A percentile compares a stretch with the other conserved stretches of the same genome.
Conservation (phyloP, 352 stramenopile genomes). For the Thalassiosira mediterranea region DNA sequence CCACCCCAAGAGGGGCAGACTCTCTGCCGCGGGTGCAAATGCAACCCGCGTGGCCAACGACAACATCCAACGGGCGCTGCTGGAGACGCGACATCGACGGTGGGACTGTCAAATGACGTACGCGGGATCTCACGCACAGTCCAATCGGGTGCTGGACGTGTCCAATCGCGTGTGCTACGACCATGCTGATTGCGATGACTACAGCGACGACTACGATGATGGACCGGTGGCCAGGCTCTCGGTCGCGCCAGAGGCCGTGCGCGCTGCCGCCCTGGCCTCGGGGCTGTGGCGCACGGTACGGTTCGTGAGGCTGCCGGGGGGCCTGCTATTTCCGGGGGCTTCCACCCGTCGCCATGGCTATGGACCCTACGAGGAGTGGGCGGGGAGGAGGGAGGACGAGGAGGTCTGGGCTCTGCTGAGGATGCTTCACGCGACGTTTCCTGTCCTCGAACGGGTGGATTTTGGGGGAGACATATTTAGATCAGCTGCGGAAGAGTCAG, state of each 20-base stretch:
- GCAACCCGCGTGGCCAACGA: conserved; percentile 27
- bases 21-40: not conserved
- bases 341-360: not conserved
- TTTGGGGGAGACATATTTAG: conserved; percentile 48
- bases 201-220: not conserved
- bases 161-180: conserved; percentile 31
- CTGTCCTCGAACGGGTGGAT: conserved; percentile 47
- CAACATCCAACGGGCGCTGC: conserved; percentile 48
- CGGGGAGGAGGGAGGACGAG: conserved; percentile 6
- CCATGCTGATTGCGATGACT: not conserved
- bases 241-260: conserved; percentile 25
- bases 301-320: conserved; percentile 38
- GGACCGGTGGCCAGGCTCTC: conserved; percentile 18
- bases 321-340: conserved; percentile 29
- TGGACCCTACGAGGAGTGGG: no score
- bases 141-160: conserved; percentile 47
- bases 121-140: conserved; percentile 50
- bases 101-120: conserved; percentile 52
- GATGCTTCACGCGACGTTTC: conserved; percentile 47
- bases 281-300: conserved; percentile 51
- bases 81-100: conserved; percentile 50
- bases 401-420: conserved; percentile 44
- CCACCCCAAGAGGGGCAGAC: conserved; percentile 20
- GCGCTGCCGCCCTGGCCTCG: conserved; percentile 28
- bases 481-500: not conserved